A percentile compares a stretch with the other conserved stretches of the same genome.
Conservation (phyloP, 2,329 filamentous ascomycete species). For the Boeremia lycopersici region DNA sequence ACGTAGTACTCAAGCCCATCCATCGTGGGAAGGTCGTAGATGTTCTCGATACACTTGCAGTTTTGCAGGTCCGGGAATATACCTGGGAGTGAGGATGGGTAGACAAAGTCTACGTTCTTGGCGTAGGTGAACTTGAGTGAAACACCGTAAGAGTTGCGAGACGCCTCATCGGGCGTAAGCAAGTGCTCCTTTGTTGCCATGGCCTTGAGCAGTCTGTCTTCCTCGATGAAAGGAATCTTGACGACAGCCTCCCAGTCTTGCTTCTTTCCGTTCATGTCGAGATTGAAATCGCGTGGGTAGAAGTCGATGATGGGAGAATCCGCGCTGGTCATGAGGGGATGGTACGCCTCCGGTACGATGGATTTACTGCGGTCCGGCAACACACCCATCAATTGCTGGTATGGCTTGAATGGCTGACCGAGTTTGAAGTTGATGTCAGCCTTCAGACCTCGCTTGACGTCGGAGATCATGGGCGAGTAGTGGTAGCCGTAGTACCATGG, state of each 20-base stretch:
- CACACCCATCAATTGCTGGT: constrained; percentile 97
- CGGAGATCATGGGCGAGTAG: constrained; percentile 96
- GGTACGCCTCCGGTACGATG: constrained; percentile 87
- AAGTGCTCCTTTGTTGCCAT: constrained; percentile 84
- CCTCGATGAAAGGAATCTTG: constrained; percentile 98
- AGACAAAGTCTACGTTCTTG: constrained; percentile 75
- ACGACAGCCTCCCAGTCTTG: constrained; percentile 99
- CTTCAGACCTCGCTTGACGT: constrained; percentile 84
- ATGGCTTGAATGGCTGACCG: constrained; percentile 92
- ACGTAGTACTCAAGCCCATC: constrained; percentile 86
- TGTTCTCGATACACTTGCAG: constrained; percentile 93
- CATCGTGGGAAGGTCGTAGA: constrained; percentile 91
- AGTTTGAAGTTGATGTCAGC: constrained; percentile 92
- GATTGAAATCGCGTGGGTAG: constrained; percentile 93
- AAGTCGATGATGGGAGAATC: constrained; percentile 96
- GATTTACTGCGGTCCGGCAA: constrained; percentile 96
- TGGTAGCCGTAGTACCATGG: constrained; percentile 98
- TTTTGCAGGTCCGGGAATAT: constrained; percentile 87
- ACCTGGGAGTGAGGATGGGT: constrained; percentile 85
- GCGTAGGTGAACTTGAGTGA: constrained; percentile 92
- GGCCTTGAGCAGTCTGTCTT: constrained; percentile 79
- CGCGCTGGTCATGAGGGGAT: constrained; percentile 88
- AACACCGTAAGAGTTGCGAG: constrained; percentile 88
- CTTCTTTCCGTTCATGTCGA: constrained; percentile 99
- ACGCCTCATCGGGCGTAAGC: constrained; percentile 77